Base-by-base conservation (phyloP, 768 basidiomycete genomes). In the Boletus pseudopeckii region DNA sequence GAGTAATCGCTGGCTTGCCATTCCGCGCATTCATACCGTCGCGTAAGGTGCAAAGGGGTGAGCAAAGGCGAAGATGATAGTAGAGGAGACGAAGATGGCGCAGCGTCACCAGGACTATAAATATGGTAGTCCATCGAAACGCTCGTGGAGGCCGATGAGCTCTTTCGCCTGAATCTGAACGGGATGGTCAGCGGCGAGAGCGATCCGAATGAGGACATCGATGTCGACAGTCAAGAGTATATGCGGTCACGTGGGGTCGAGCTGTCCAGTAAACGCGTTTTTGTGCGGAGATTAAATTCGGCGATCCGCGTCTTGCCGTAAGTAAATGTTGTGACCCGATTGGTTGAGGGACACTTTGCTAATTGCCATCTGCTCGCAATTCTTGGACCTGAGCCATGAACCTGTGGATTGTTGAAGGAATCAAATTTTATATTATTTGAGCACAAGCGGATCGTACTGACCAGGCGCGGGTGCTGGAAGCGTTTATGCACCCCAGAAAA, bases 241-340 rank as follows among this genome's bases (percentile, higher is more conserved):
- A 70, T 70, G 64, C 54, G 55, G 59, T 70, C 69, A 70, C 68
- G 69, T 71, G 70, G 36, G 1, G 22, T 20, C 52, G 22, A 52
- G 54, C 55, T 42, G 20, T 44, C 38, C 13, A 52, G 58, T 70
- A 55, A 70, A 71, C 69, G 70, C 68, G 68, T 64, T 71, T 70
- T 71, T 46, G 52, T 17, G 64, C 68, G 68, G 68, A 70, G 68
- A 65, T 55, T 56, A 13, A 69, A 69, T 15, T 37, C 32, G 6
- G 36, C 7, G 47, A 53, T 50, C 30, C 62, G 62, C 38, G 62
- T 37, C 22, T 33, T 58, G 62, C 50, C 62, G 62, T 64, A 63
- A 28, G n/a, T n/a, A n/a, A n/a, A n/a, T n/a, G n/a, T n/a, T n/a
- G n/a, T n/a, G n/a, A n/a, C n/a, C n/a, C n/a, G n/a, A n/a, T n/a